Evolutionary conservation across 345 rosid species (phyloP), one percentile per base, ranked within the genome.

Genomic region (Euphorbia tirucalli): DNA sequence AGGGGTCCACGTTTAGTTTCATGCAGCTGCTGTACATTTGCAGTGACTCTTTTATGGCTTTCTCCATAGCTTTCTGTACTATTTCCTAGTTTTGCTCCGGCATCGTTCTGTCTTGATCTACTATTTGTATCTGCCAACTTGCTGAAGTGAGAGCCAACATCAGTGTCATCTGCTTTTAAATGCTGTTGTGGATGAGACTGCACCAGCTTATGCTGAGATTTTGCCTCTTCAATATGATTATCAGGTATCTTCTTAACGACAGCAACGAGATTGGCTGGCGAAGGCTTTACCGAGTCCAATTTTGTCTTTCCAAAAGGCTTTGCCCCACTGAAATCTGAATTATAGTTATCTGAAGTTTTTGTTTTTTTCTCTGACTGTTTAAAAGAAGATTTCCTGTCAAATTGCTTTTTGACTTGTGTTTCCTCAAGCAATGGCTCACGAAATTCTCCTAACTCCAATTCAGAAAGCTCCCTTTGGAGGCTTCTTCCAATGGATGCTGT

Each of bases 361-460:
- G 82, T 68, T 81, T 81, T 89, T 65, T 80, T 79, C 68, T 79
- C 91, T 59, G 81, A 77, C 83, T 71, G 88, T 69, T 85, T 88
- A 67, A 83, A 81, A 16, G 90, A 86, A 77, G 82, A 75, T 75
- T 86, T 92, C 73, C 87, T 87, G 67, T 90, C 96, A 50, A 77
- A 74, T 68, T 80, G 88, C 85, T 81, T 87, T 74, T 72, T 83
- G 74, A 54, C 56, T 46, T 80, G 82, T 77, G 79, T 83, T 73
- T 85, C 91, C 32, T 86, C 96, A 8, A 71, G 80, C 62, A 77
- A 58, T 71, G 92, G 84, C 73, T 89, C 96, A 39, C 92, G 96
- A 66, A 92, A 87, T 82, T 94, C 98, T 78, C 98, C 98, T 68
- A 92, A 79, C 87, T 94, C 98, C 88, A 94, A 83, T 74, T 89